Evolutionary conservation across 495 filamentous ascomycete genomes (phyloP), one percentile per base, ranked within the genome.

Genomic region (Xylaria venustula): DNA sequence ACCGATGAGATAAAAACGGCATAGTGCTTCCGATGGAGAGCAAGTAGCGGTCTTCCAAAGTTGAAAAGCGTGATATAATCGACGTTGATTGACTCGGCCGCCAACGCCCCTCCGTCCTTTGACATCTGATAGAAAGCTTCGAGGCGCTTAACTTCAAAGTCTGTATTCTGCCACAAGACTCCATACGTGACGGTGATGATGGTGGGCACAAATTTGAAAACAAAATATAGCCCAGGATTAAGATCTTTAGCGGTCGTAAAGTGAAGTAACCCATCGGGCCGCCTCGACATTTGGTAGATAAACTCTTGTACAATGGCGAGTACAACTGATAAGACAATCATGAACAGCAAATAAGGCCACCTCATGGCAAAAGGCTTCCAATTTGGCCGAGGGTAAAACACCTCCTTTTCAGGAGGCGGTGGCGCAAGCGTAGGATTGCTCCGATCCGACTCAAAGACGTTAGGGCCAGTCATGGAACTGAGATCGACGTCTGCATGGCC

Each of bases 121-220:
- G 87, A 89, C 37, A 92, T 74, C 65, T 91, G 89, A 59, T 88
- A 91, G 62, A 85, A 91, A 1, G 88, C 83, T 67, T 92, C 89
- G 7, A 90, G 71, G 6, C 89, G 85, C 72, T 85, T 88, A 12
- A 91, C 84, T 60, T 91, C 88, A 52, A 88, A 88, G 73, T 90
- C 88, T 46, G 85, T 84, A 45, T 87, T 78, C 69, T 90, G 88
- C 87, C 88, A 91, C 17, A 91, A 56, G 14, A 92, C 84, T 68
- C 89, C 89, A 65, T 87, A 92, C 0, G 81, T 75, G 37, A 91
- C 89, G 47, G 85, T 82, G 22, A 90, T 71, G 4, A 90, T 65
- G 0, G 85, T 88, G 0, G 89, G 88, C 20, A 89, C 74, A 65
- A 91, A 91, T 65, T 90, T 90, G 79, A 90, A 85, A 42, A 80